Conservation (phyloP, 2,329 filamentous ascomycete species). For the Claviceps lovelessii region DNA sequence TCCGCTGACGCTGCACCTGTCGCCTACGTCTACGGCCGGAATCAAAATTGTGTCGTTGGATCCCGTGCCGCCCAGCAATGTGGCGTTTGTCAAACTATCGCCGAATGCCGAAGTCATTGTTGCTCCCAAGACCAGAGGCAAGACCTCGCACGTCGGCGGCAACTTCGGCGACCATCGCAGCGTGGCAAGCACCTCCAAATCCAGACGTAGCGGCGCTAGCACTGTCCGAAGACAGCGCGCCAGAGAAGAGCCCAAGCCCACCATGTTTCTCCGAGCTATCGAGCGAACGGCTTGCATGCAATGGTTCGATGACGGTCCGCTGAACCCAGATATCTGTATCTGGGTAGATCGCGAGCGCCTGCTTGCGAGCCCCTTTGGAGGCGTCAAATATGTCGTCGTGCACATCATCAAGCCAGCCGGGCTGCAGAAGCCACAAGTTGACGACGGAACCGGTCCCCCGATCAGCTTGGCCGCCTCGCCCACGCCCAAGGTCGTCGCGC, state of each 20-base stretch:
- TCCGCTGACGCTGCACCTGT: constrained; percentile 80
- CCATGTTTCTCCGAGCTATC: constrained; percentile 67
- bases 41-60: constrained; percentile 75
- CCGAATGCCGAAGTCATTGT: constrained; percentile 95
- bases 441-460: constrained; percentile 48
- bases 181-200: constrained; percentile 63
- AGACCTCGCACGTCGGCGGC: constrained; percentile 37
- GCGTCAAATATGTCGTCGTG: constrained; percentile 64
- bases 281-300: constrained; percentile 55
- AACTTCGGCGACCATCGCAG: constrained; percentile 67
- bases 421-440: constrained; percentile 53
- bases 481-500: constrained; percentile 59
- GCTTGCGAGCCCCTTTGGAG: constrained; percentile 55
- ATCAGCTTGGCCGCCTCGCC: constrained; percentile 22
- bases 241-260: constrained; percentile 51
- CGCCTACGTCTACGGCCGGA: constrained; percentile 88
- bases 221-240: constrained; percentile 42
- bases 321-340: constrained; percentile 49
- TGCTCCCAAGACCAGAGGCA: constrained; percentile 76
- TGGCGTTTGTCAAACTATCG: constrained; percentile 79
- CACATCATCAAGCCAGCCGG: constrained; percentile 75
- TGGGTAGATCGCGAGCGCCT: constrained; percentile 78
- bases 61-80: constrained; percentile 51
- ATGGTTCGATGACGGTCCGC: constrained; percentile 61
- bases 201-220: constrained; percentile 65